phyloP scores from a whole-genome alignment of 768 basidiomycete species.

The Collybia sp. region DNA sequence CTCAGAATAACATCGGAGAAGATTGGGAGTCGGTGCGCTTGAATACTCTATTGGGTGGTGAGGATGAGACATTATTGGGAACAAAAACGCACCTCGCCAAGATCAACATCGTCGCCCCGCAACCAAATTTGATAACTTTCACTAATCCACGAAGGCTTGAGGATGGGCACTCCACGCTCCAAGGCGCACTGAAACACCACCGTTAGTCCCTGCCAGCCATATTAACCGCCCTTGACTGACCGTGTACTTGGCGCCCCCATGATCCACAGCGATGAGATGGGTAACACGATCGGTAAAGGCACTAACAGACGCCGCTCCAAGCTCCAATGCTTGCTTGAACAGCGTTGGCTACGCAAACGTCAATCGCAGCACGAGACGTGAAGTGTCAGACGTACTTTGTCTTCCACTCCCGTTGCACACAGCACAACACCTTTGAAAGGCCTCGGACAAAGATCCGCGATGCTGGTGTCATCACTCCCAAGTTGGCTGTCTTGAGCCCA shows the following conservation, averaged over 20 bases:
- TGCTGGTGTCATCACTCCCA: conserved; percentile 38
- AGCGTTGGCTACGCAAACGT: conserved; percentile 47
- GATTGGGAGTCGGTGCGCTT: conserved; percentile 59
- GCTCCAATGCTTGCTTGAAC: conserved; percentile 73
- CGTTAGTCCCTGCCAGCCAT: not conserved
- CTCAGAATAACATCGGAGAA: conserved; percentile 71
- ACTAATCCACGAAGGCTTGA: conserved; percentile 73
- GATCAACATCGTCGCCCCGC: conserved; percentile 73
- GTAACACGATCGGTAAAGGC: conserved; percentile 87
- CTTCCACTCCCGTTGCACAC: conserved; percentile 73
- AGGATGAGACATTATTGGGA: not conserved
- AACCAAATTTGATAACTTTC: conserved; percentile 74
- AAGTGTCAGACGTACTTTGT: conserved; percentile 54
- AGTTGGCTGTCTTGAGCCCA: conserved; percentile 46
- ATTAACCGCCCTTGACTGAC: conserved; percentile 30
- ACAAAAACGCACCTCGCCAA: conserved; percentile 42
- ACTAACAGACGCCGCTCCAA: conserved; percentile 65
- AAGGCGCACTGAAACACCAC: conserved; percentile 63
- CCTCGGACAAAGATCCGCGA: conserved; percentile 50
- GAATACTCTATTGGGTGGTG: conserved; percentile 42
- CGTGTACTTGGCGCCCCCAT: conserved; percentile 81
- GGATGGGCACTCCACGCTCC: conserved; percentile 74
- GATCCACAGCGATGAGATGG: conserved; percentile 78
- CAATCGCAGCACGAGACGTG: not conserved
- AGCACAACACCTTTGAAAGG: conserved; percentile 64